phyloP scores from a whole-genome alignment of 2,329 filamentous ascomycete species.

The Talaromyces sp. region DNA sequence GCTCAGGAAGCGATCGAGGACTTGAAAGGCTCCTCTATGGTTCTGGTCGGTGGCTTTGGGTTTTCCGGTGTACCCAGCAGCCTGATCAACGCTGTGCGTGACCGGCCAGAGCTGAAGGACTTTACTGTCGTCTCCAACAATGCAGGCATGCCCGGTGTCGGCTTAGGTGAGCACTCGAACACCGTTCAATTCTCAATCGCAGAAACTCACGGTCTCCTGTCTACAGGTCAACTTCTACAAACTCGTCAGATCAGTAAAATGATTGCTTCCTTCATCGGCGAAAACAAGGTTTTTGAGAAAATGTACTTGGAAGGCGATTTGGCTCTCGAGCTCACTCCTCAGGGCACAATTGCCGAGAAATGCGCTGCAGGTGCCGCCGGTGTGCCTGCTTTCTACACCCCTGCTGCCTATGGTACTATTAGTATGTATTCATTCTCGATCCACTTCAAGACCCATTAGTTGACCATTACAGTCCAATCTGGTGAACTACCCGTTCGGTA shows the following conservation, averaged over 20 bases:
- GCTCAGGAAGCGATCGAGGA: constrained; percentile 69
- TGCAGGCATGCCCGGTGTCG: constrained; percentile 66
- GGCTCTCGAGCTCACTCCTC: constrained; percentile 82
- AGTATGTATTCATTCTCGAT: constrained; percentile 21
- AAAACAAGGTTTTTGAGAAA: constrained; percentile 80
- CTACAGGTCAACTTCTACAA: constrained; percentile 61
- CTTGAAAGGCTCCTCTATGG: constrained; percentile 63
- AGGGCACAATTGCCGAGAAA: constrained; percentile 83
- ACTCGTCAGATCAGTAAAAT: constrained; percentile 71
- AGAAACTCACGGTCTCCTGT: neutral
- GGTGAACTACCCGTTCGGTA: constrained; percentile 64
- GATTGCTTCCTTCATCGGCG: constrained; percentile 71
- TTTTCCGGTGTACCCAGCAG: constrained; percentile 57
- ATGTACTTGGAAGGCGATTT: constrained; percentile 84
- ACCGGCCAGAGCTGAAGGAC: constrained; percentile 53
- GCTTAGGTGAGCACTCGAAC: constrained; percentile 56
- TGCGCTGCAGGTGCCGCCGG: constrained; percentile 81
- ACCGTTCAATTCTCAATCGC: neutral
- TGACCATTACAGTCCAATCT: constrained; percentile 40
- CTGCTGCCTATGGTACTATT: constrained; percentile 74
- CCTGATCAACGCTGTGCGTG: constrained; percentile 62
- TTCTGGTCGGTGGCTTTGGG: constrained; percentile 75
- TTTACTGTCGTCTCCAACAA: constrained; percentile 80
- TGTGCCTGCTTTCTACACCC: constrained; percentile 82
- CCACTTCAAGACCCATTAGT: neutral